phyloP scores from a whole-genome alignment of 495 filamentous ascomycete genomes.

The Penicillium daleae region DNA sequence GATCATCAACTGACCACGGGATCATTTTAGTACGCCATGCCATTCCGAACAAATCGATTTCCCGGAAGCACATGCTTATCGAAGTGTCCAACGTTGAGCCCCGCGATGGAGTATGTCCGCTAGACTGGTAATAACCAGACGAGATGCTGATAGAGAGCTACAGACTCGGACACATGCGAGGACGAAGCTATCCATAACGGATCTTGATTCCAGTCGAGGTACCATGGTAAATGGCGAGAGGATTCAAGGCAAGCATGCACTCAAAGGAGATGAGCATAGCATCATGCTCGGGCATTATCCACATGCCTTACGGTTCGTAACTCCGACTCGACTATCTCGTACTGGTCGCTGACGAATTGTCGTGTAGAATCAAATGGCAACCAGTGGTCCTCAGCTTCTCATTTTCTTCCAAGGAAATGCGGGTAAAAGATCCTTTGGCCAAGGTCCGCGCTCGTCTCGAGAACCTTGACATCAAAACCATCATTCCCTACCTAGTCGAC shows the following conservation, averaged over 20 bases:
- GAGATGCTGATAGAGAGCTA: constrained; percentile 20
- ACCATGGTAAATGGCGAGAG: constrained; percentile 74
- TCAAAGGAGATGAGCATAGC: constrained; percentile 59
- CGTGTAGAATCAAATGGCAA: constrained; percentile 75
- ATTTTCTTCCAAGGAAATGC: constrained; percentile 73
- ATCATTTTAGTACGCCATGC: constrained; percentile 53
- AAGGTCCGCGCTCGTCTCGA: constrained; percentile 67
- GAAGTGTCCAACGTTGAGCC: constrained; percentile 65
- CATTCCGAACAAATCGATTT: constrained; percentile 74
- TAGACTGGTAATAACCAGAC: background rate
- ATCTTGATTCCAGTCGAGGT: constrained; percentile 77
- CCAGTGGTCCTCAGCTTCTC: constrained; percentile 82
- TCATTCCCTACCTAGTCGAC: constrained; percentile 67
- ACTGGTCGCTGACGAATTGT: background rate
- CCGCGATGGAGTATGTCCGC: constrained; percentile 67
- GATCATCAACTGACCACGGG: constrained; percentile 16
- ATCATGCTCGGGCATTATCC: constrained; percentile 69
- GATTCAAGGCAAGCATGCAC: constrained; percentile 58
- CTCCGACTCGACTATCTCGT: background rate
- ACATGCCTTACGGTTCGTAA: constrained; percentile 51
- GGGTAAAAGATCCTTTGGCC: constrained; percentile 66
- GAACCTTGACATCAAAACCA: constrained; percentile 83
- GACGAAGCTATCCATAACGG: constrained; percentile 66
- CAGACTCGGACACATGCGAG: constrained; percentile 59
- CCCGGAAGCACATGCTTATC: constrained; percentile 86